Evolutionary conservation across 495 filamentous ascomycete species (phyloP).

Genomic region (Aspergillus baeticus): DNA sequence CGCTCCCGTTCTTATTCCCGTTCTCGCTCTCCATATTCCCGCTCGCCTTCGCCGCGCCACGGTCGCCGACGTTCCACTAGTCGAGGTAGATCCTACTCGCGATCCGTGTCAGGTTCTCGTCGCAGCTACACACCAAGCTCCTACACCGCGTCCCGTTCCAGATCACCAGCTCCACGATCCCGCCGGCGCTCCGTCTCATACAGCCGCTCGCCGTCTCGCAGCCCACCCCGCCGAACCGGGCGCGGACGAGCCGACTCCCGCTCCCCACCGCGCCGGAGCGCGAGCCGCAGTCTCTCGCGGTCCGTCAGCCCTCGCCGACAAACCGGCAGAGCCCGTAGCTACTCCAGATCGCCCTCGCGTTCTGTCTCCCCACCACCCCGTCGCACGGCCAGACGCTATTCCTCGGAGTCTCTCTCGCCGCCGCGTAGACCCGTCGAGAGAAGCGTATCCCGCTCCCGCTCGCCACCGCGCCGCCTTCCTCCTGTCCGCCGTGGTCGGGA

Average conservation of each 20-base stretch:
- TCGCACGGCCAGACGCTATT: conserved; percentile 19
- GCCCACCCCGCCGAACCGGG: conserved; percentile 26
- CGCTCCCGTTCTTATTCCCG: conserved; percentile 35
- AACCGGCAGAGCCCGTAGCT: conserved; percentile 28
- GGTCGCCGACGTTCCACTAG: conserved; percentile 26
- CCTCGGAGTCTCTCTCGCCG: conserved; percentile 31
- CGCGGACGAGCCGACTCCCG: conserved; percentile 30
- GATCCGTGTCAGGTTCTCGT: conserved; percentile 38
- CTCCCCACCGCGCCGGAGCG: conserved; percentile 23
- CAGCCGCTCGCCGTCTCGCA: conserved; percentile 31
- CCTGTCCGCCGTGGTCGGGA: conserved; percentile 15
- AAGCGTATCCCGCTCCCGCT: conserved; percentile 25
- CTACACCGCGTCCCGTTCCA: conserved; percentile 39
- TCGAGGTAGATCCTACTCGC: conserved; percentile 36
- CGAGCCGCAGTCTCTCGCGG: conserved; percentile 27
- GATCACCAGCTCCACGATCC: conserved; percentile 25
- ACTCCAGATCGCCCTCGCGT: conserved; percentile 33
- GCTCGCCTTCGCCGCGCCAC: conserved; percentile 36
- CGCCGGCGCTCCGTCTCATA: conserved; percentile 32
- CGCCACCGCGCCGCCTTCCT: conserved; percentile 15
- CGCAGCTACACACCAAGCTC: conserved; percentile 29
- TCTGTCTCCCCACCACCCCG: conserved; percentile 35
- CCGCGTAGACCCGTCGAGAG: conserved; percentile 22
- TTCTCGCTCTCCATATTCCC: conserved; percentile 40
- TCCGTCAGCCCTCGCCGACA: conserved; percentile 36